Conservation (phyloP, 176 grass and related monocot genomes). For the Tillandsia leiboldiana region DNA sequence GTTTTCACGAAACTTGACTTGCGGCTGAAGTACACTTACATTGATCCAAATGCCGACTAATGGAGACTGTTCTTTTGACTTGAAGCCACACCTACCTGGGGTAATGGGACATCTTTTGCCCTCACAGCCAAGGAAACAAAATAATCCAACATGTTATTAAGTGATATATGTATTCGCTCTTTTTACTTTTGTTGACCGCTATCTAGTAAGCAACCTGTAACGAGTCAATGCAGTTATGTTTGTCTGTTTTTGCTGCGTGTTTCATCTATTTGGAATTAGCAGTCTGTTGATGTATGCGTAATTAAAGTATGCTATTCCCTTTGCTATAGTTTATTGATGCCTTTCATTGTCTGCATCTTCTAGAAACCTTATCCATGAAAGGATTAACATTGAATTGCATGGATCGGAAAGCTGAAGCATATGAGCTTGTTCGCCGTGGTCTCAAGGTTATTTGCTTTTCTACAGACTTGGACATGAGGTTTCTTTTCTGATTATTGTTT, state of each 20-base stretch:
- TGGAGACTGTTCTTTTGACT: no score
- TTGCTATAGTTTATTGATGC: slow-evolving; percentile 1
- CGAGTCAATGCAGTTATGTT: no score
- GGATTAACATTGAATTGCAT: slow-evolving; percentile 98
- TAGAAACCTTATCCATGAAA: slow-evolving; percentile 99
- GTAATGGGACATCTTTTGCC: no score
- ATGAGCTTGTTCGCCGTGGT: slow-evolving; percentile 93
- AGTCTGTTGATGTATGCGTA: not conserved
- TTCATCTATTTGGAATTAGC: not conserved
- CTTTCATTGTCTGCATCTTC: slow-evolving; percentile 2
- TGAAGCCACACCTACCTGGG: no score
- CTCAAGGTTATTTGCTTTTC: slow-evolving; percentile 60
- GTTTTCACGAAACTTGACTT: no score
- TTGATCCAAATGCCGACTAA: no score
- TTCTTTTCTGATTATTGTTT: slow-evolving; percentile 6
- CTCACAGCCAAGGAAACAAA: no score
- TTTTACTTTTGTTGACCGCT: no score
- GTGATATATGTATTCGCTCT: no score
- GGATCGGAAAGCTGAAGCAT: slow-evolving; percentile 96
- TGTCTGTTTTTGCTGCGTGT: not conserved
- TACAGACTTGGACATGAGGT: slow-evolving; percentile 7
- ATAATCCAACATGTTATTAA: no score
- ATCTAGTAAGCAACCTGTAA: no score
- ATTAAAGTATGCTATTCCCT: not conserved
- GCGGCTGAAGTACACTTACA: no score